A percentile compares a stretch with the other conserved stretches of the same genome.
phyloP scores from a whole-genome alignment of 129 eudicot species.

The sunflower (Helianthus annuus) region HanXRQr2.0-SUNRISE NC_035445.2:71774089-71774588 shows the following conservation, averaged over 20 bases:
- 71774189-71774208: not conserved
- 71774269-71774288: constrained; percentile 38
- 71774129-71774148: no score
- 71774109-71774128: no score
- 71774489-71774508: not conserved
- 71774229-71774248: constrained; percentile 30
- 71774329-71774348: constrained; percentile 34
- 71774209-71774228: not conserved
- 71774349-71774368: constrained; percentile 39
- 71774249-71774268: constrained; percentile 35
- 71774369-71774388: constrained; percentile 36
- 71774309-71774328: constrained; percentile 13
- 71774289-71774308: constrained; percentile 31
- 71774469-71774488: not conserved
- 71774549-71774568: not conserved
- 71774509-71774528: not conserved
- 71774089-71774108: no score
- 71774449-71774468: not conserved
- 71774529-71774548: not conserved
- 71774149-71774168: no score
- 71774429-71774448: not conserved
- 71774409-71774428: constrained; percentile 30
- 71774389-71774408: constrained; percentile 35
- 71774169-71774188: no score
- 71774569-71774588: not conserved